A percentile compares a stretch with the other conserved stretches of the same genome.
Evolutionary conservation across 164 flowering plant species (phyloP).

Genomic region (Platanus orientalis): DNA sequence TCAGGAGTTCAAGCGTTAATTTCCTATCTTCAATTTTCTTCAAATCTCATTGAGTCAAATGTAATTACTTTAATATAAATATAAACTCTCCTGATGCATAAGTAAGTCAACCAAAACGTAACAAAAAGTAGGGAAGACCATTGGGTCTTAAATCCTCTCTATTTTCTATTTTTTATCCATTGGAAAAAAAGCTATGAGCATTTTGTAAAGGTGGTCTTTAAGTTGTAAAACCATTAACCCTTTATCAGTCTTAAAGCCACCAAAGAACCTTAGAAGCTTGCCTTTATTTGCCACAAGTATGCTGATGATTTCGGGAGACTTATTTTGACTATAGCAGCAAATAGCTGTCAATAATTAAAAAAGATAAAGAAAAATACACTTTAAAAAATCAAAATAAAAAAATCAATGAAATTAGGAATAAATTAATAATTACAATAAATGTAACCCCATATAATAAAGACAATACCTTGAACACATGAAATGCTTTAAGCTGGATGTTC

Average conservation of each 20-base stretch:
- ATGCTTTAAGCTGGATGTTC: conserved; percentile 84
- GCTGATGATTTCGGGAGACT: conserved; percentile 78
- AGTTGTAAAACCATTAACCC: too few species aligned
- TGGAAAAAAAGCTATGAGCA: too few species aligned
- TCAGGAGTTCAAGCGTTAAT: too few species aligned
- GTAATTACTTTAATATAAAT: too few species aligned
- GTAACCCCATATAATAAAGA: neutral
- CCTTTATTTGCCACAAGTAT: conserved; percentile 77
- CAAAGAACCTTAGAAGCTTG: conserved; percentile 88
- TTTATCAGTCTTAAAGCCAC: conserved; percentile 80
- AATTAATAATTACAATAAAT: neutral
- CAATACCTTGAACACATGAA: conserved; percentile 92
- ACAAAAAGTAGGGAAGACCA: too few species aligned
- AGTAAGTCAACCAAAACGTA: too few species aligned
- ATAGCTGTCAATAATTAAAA: conserved; percentile 43
- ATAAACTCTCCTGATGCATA: too few species aligned
- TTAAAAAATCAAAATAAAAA: neutral
- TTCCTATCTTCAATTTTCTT: too few species aligned
- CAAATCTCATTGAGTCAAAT: too few species aligned
- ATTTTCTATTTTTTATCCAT: too few species aligned
- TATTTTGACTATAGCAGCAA: conserved; percentile 89
- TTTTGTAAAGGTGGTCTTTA: too few species aligned
- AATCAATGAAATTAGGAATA: neutral
- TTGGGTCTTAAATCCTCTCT: too few species aligned
- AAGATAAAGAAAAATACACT: neutral